Evolutionary conservation across 2,329 filamentous ascomycete genomes (phyloP).

Genomic region (Mollisia scopiformis): DNA sequence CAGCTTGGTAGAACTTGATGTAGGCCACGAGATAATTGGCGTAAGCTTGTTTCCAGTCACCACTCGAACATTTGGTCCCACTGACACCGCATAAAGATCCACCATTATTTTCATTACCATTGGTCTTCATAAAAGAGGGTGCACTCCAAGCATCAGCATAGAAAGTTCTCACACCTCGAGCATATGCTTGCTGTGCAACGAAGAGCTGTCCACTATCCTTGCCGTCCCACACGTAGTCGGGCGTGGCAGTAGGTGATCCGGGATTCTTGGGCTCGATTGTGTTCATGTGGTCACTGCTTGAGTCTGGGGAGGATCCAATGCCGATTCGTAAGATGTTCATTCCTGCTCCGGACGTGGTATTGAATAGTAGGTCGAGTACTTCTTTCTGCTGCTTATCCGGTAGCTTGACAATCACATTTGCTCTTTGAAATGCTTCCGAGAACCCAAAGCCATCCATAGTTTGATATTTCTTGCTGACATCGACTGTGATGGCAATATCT

Average conservation of each 20-base stretch:
- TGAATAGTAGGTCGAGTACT: conserved; percentile 50
- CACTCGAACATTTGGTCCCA: conserved; percentile 41
- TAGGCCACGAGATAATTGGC: conserved; percentile 53
- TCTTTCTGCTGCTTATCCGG: conserved; percentile 37
- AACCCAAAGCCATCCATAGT: conserved; percentile 53
- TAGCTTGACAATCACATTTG: conserved; percentile 43
- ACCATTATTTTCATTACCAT: conserved; percentile 45
- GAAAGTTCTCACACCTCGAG: conserved; percentile 46
- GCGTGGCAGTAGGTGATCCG: conserved; percentile 43
- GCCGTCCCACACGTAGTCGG: conserved; percentile 48
- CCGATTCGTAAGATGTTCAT: conserved; percentile 54
- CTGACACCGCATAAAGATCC: conserved; percentile 50
- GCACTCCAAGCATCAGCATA: conserved; percentile 55
- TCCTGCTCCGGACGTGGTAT: conserved; percentile 47
- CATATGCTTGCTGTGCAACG: conserved; percentile 50
- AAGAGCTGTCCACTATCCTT: conserved; percentile 55
- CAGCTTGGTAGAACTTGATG: conserved; percentile 44
- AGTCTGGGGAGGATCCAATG: conserved; percentile 42
- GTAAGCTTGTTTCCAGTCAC: conserved; percentile 52
- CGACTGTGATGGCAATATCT: conserved; percentile 26
- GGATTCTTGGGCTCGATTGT: conserved; percentile 49
- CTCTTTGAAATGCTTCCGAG: conserved; percentile 50
- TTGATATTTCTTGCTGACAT: conserved; percentile 32
- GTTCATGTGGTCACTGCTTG: conserved; percentile 29
- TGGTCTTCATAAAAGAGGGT: conserved; percentile 55